Evolutionary conservation across 2,329 filamentous ascomycete species (phyloP).

Genomic region (Macrophomina tecta): DNA sequence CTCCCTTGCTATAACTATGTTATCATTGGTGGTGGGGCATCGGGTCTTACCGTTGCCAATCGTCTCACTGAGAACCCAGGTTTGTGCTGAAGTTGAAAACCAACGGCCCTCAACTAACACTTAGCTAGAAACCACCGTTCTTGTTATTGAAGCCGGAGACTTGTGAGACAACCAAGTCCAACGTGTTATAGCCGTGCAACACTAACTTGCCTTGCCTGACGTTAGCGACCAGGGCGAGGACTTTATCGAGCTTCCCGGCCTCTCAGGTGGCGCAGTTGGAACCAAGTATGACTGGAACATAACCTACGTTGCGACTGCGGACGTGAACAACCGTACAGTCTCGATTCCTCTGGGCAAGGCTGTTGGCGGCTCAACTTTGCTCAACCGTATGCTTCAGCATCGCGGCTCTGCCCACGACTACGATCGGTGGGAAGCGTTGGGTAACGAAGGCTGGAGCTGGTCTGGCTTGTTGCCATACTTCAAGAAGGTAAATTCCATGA

Average conservation of each 20-base stretch:
- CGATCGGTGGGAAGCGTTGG: slow-evolving; percentile 30
- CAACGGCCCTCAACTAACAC: not conserved
- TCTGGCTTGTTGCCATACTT: slow-evolving; percentile 39
- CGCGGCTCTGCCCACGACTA: slow-evolving; percentile 25
- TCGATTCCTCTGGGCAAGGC: slow-evolving; percentile 20
- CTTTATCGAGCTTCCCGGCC: slow-evolving; percentile 30
- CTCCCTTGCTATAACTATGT: slow-evolving; percentile 20
- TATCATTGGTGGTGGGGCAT: slow-evolving; percentile 32
- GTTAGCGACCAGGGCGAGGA: slow-evolving; percentile 39
- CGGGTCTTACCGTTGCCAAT: slow-evolving; percentile 31
- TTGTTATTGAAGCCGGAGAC: slow-evolving; percentile 36
- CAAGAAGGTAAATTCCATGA: slow-evolving; percentile 34
- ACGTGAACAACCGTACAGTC: slow-evolving; percentile 18
- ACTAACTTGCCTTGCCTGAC: not conserved
- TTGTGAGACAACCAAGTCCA: slow-evolving; percentile 30
- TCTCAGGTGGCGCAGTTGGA: slow-evolving; percentile 8
- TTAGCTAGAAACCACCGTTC: slow-evolving; percentile 27
- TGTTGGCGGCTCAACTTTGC: slow-evolving; percentile 37
- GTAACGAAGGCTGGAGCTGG: slow-evolving; percentile 37
- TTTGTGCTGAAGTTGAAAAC: not conserved
- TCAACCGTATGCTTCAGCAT: slow-evolving; percentile 36
- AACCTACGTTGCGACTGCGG: slow-evolving; percentile 11
- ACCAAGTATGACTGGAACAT: slow-evolving; percentile 17
- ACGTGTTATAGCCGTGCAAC: slow-evolving; percentile 31
- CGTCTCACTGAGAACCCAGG: slow-evolving; percentile 36